Evolutionary conservation across 495 filamentous ascomycete species (phyloP).

Genomic region (Hypoxylon lenormandii): DNA sequence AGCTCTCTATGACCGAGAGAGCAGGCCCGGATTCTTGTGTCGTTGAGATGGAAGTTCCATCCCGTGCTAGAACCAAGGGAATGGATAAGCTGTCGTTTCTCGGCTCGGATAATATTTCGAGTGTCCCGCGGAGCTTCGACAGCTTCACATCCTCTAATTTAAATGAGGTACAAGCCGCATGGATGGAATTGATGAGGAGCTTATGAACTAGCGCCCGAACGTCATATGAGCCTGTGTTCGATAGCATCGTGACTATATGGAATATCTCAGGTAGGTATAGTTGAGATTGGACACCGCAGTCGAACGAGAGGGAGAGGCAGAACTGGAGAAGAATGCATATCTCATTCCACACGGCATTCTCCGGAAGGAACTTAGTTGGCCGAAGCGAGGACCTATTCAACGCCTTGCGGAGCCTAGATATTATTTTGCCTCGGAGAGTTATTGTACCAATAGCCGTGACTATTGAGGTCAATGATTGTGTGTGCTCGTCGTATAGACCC

Average conservation of each 20-base stretch:
- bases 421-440: conserved; percentile 70
- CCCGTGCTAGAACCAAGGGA: conserved; percentile 52
- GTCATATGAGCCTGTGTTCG: conserved; percentile 68
- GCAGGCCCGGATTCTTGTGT: conserved; percentile 61
- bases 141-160: conserved; percentile 66
- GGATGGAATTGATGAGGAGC: conserved; percentile 71
- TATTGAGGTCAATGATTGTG: conserved; percentile 70
- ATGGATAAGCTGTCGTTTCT: conserved; percentile 62
- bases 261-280: conserved; percentile 74
- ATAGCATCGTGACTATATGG: conserved; percentile 74
- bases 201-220: conserved; percentile 68
- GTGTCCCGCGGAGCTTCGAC: conserved; percentile 64
- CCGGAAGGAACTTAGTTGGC: conserved; percentile 69
- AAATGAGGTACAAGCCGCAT: conserved; percentile 73
- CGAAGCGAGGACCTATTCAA: conserved; percentile 72
- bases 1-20: conserved; percentile 64
- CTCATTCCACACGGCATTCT: conserved; percentile 73
- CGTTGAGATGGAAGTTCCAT: conserved; percentile 60
- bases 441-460: conserved; percentile 70
- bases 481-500: conserved; percentile 68
- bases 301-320: conserved; percentile 72
- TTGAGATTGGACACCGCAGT: conserved; percentile 71
- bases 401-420: conserved; percentile 71
- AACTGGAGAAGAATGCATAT: conserved; percentile 72
- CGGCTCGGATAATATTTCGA: conserved; percentile 68